Percentiles rank a stretch among this genome's conserved stretches.
Conservation (phyloP, 345 rosid species). For the Rhodamnia rubescens region DNA sequence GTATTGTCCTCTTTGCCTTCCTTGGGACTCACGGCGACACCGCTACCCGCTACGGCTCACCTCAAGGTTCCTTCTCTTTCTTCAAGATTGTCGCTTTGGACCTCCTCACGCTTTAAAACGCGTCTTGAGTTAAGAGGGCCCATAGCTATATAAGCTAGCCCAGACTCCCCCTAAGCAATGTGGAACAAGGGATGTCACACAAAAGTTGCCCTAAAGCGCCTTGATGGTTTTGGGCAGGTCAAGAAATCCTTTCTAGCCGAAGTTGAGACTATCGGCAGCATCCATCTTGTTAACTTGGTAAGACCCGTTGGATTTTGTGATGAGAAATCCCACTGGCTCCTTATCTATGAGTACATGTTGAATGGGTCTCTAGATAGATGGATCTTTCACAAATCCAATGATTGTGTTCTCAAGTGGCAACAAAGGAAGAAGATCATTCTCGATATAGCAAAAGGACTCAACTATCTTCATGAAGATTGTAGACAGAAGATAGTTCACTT, state of each 20-base stretch:
- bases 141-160: too few species aligned
- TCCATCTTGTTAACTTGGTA: slow-evolving; percentile 16
- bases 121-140: too few species aligned
- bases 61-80: too few species aligned
- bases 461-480: slow-evolving; percentile 24
- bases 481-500: slow-evolving; percentile 7
- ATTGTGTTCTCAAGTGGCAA: slow-evolving; percentile 6
- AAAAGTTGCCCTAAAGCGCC: slow-evolving; percentile 16
- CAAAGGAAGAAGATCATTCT: slow-evolving; percentile 17
- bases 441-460: slow-evolving; percentile 17
- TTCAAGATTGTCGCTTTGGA: too few species aligned
- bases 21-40: too few species aligned
- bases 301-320: slow-evolving; percentile 18
- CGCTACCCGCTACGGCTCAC: too few species aligned
- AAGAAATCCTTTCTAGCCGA: slow-evolving; percentile 14
- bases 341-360: slow-evolving; percentile 15
- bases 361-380: slow-evolving; percentile 18
- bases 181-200: too few species aligned
- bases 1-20: too few species aligned
- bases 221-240: slow-evolving; percentile 10
- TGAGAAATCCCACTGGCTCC: slow-evolving; percentile 12
- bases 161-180: too few species aligned
- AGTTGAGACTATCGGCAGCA: slow-evolving; percentile 17
- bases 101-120: too few species aligned
- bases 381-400: slow-evolving; percentile 4